Base-by-base conservation (phyloP, 768 basidiomycete species). In the Amylocystis lapponica region DNA sequence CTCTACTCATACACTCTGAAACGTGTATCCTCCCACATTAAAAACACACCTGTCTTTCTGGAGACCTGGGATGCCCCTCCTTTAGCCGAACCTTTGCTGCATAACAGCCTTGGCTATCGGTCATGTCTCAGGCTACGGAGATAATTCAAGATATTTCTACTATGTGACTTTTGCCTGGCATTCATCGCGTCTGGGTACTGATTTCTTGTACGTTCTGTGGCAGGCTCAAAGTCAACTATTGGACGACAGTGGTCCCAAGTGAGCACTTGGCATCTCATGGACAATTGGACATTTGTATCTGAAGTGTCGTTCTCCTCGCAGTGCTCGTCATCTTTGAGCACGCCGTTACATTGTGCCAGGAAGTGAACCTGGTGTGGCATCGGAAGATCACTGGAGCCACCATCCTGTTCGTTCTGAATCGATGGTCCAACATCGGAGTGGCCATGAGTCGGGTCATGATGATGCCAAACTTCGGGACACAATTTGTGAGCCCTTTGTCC, bases 331-430 rank as follows among this genome's bases (percentile, higher is more conserved):
- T 45, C 19, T 40, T 46, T 37, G 49, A 50, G 37, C 41, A 50
- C 30, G 14, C 20, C 23, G 36, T 46, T 32, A 50, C 45, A 8
- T 30, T 50, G 5, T 27, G 20, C 31, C 30, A 30, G 11, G 49
- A 46, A 37, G n/a, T 46, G 13, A 29, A 42, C 29, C 29, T 46
- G n/a, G 36, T 50, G 21, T 50, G 49, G 49, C 11, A 33, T 21
- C 45, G 45, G 12, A 50, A 44, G 22, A 29, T 36, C 34, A 46
- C 45, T 2, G 49, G 45, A 7, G 45, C 45, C 8, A 46, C 36
- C 26, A 9, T 50, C 5, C 16, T 50, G 5, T 50, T 43, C 38
- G 26, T 50, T 19, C 20, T 50, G 11, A 46, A 43, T 26, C 45
- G 49, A n/a, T 46, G 40, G 11, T 31, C 13, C 30, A 33, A 29